Conservation (phyloP, 768 basidiomycete species). For the Lentinus tigrinus region DNA sequence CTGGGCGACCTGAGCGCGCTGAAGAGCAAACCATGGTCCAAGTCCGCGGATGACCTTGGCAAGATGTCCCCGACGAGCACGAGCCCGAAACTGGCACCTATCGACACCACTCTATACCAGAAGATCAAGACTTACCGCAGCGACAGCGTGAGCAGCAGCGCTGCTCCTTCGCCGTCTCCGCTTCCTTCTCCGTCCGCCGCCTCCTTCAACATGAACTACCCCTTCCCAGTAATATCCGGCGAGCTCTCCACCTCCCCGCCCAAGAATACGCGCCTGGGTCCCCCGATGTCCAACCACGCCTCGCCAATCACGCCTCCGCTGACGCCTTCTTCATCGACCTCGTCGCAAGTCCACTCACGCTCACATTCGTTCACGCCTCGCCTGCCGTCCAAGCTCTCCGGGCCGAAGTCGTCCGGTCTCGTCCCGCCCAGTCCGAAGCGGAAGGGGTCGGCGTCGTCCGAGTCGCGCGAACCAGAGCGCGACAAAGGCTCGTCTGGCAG, state of each 20-base stretch:
- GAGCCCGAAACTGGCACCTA: conserved; percentile 32
- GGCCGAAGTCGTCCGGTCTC: conserved; percentile 46
- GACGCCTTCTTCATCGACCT: conserved; percentile 26
- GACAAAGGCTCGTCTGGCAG: conserved; percentile 20
- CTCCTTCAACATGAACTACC: conserved; percentile 27
- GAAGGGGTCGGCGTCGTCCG: conserved; percentile 48
- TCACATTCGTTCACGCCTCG: conserved; percentile 74
- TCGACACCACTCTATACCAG: conserved; percentile 55
- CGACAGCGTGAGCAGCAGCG: conserved; percentile 40
- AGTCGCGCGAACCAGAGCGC: conserved; percentile 32
- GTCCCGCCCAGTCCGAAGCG: conserved; percentile 54
- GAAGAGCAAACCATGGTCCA: conserved; percentile 75
- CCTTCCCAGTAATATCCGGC: conserved; percentile 28
- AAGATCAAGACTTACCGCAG: conserved; percentile 66
- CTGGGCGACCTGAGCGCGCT: conserved; percentile 69
- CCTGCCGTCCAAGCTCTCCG: conserved; percentile 64
- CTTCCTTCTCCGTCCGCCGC: conserved; percentile 24
- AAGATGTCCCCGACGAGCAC: conserved; percentile 39
- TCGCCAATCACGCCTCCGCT: conserved; percentile 26
- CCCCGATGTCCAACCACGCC: conserved; percentile 18
- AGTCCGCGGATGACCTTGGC: conserved; percentile 76
- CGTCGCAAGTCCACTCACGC: conserved; percentile 53
- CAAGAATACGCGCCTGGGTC: conserved; percentile 26
- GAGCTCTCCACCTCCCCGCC: conserved; percentile 22
- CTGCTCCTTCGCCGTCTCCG: conserved; percentile 34